Percentiles rank a stretch among this genome's conserved stretches.
Evolutionary conservation across 805 yeast genomes (phyloP).

Genomic region (Kregervanrija delftensis): DNA sequence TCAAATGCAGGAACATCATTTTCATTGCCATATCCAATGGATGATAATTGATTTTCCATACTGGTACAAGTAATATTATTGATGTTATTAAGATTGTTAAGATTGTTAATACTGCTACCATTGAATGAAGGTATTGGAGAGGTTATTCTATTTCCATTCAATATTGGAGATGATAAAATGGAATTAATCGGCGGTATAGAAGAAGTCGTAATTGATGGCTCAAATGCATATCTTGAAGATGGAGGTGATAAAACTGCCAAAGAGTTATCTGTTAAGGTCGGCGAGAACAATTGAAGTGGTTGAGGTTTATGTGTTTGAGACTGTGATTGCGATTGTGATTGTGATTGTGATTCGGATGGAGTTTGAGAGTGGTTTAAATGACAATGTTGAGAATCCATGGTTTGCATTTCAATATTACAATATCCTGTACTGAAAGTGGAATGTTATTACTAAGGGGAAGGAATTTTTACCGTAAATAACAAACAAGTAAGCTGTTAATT

Average conservation of each 20-base stretch:
- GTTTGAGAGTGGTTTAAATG: neutral
- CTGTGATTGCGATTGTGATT: neutral
- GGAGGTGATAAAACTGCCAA: conserved; percentile 38
- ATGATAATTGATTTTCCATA: conserved; percentile 6
- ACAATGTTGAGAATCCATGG: no score
- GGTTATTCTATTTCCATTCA: conserved; percentile 11
- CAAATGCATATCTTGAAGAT: conserved; percentile 30
- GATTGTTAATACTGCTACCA: no score
- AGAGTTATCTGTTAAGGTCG: conserved; percentile 20
- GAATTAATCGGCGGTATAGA: conserved; percentile 20
- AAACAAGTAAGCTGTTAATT: no score
- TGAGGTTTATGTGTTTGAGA: neutral
- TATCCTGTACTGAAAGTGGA: no score
- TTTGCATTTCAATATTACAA: no score
- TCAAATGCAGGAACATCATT: conserved; percentile 28
- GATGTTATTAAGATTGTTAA: no score
- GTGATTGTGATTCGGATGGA: neutral
- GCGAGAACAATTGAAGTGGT: conserved; percentile 12
- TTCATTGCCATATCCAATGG: conserved; percentile 4
- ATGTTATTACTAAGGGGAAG: no score
- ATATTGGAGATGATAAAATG: conserved; percentile 14
- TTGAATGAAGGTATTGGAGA: neutral
- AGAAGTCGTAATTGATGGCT: conserved; percentile 16
- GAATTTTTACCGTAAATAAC: no score
- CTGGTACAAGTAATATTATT: conserved; percentile 5